Conservation (phyloP, 495 filamentous ascomycete species). For the Lophiostoma macrostomum region DNA sequence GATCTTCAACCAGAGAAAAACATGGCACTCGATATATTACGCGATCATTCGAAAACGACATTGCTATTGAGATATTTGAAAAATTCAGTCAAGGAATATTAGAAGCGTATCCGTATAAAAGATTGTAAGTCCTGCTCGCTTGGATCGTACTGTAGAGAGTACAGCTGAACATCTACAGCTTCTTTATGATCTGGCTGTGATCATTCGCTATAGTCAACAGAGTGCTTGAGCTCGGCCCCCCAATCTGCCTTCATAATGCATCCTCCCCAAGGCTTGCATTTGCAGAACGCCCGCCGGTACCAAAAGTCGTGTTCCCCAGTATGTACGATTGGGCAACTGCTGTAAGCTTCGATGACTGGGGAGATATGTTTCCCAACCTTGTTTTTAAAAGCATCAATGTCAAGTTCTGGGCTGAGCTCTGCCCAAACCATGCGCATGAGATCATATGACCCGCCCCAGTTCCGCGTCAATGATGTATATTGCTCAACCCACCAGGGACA, state of each 20-base stretch:
- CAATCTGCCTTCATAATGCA: neutral
- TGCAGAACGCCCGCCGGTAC: slow-evolving; percentile 1
- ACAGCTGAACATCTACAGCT: too few species aligned
- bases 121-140: too few species aligned
- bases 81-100: too few species aligned
- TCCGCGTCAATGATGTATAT: neutral
- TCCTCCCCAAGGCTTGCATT: slow-evolving; percentile 8
- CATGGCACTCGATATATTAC: too few species aligned
- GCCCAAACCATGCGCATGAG: neutral
- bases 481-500: slow-evolving; percentile 6
- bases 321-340: neutral
- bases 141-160: too few species aligned
- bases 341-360: neutral
- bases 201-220: neutral
- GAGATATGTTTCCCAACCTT: neutral
- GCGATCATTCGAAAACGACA: too few species aligned
- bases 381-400: neutral
- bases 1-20: too few species aligned
- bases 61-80: too few species aligned
- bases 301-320: slow-evolving; percentile 1
- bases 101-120: too few species aligned
- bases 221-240: slow-evolving; percentile 1
- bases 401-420: slow-evolving; percentile 1
- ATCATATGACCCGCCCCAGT: neutral
- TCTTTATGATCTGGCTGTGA: too few species aligned